Base-by-base conservation (phyloP, 208 protist species). In the Trypanosoma boissoni region DNA sequence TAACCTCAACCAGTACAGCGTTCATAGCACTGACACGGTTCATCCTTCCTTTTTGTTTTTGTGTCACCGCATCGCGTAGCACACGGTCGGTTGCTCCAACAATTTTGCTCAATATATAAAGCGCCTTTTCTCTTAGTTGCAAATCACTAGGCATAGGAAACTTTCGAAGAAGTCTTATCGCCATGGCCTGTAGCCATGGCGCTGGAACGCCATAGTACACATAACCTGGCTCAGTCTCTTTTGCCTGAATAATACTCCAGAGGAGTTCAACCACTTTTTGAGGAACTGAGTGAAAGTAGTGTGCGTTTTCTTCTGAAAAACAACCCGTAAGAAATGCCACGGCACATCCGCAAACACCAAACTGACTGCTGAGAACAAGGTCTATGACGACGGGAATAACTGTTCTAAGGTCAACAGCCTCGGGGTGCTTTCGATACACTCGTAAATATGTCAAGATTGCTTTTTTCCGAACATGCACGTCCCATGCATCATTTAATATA, bases 151-250 rank as follows among this genome's bases (percentile, higher is more conserved):
- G 96, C 5, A 81, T 52, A 18, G 96, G 91, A 66, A 98, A 98
- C 56, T 93, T 90, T 64, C 98, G 97, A 24, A 99, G 79, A 28
- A 99, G 82, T 29, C 95, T 91, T 16, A 99, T 80, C n/a, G 97
- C 63, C 72, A 98, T 99, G 31, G 97, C 86, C 83, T 99, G 97
- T 23, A 99, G 82, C 98, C 98, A 99, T 36, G 98, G 98, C 18
- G 93, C 86, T 14, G 97, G 84, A 36, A 99, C 89, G 37, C 93
- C 83, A 77, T 99, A 98, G 80, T 99, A 99, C 5, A 98, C 75
- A 83, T 99, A 99, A 24, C 97, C 96, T 10, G 77, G 76, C 45
- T 93, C 80, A 7, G 83, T 94, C 32, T 89, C 74, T 56, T 93
- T 92, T 55, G 83, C 78, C n/a, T 95, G 50, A 52, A 97, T 92